phyloP scores from a whole-genome alignment of 129 eudicot species.

The Gnaphalium uliginosum region DNA sequence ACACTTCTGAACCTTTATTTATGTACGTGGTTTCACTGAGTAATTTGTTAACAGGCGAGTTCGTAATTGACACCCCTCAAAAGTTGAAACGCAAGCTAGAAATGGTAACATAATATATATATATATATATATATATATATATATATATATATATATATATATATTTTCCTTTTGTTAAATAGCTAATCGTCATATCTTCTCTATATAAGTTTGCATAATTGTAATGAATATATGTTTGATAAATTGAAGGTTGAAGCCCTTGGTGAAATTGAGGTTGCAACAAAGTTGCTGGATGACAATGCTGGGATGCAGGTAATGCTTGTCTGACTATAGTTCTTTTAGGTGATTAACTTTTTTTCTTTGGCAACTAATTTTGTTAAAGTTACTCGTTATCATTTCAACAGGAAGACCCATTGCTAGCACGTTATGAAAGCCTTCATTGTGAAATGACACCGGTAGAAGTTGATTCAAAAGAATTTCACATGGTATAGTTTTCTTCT shows the following conservation, averaged over 20 bases:
- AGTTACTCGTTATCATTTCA: conserved; percentile 3
- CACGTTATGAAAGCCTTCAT: conserved; percentile 68
- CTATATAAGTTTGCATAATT: background rate
- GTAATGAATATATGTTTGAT: conserved; percentile 16
- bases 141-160: too few relatives aligned
- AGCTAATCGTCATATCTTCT: background rate
- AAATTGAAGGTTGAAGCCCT: conserved; percentile 83
- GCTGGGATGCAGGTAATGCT: conserved; percentile 64
- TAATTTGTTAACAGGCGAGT: conserved; percentile 54
- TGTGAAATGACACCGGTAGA: conserved; percentile 78
- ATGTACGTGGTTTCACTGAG: background rate
- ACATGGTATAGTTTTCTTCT: conserved; percentile 51
- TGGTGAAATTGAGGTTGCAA: conserved; percentile 95
- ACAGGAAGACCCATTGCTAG: conserved; percentile 77
- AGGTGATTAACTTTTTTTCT: background rate
- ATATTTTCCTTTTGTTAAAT: background rate
- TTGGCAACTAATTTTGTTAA: background rate
- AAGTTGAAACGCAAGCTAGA: conserved; percentile 80
- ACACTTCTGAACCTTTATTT: background rate
- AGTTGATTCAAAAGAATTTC: conserved; percentile 63
- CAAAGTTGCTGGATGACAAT: conserved; percentile 75
- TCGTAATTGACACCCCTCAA: conserved; percentile 94
- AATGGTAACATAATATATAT: too few relatives aligned
- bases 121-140: too few relatives aligned
- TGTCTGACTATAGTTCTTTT: background rate